Evolutionary conservation across 2,329 filamentous ascomycete genomes (phyloP), one percentile per base, ranked within the genome.

Genomic region (Aschersonia sp.): DNA sequence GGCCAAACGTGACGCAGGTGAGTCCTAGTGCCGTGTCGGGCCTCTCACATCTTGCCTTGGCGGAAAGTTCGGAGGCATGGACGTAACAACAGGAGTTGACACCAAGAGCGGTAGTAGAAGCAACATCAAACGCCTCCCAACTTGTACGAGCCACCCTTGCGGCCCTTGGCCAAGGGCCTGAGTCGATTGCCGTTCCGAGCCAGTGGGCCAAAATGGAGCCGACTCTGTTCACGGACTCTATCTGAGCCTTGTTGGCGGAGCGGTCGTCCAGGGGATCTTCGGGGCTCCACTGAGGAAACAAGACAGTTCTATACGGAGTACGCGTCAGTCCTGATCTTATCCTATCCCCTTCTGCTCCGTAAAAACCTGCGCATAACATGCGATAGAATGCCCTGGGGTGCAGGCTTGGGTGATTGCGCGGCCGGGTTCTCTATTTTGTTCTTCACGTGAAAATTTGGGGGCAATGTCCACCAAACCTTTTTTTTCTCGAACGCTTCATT

Each of bases 101-200:
- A 10, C n/a, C 37, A 39, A 42, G 32, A 14, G 44, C 44, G 8
- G 5, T 40, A 32, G 31, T 7, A 30, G 45, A 12, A 41, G 44
- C 22, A 4, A 45, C 11, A 10, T 22, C 30, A 35, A 45, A 35
- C 43, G 14, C 12, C 41, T 11, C 9, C 4, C 32, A 37, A 9
- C 12, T 12, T 9, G 32, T 12, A 37, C 12, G 12, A 37, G 12
- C 12, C 32, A 37, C 32, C 32, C 32, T 37, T 37, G 32, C 32
- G 32, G 32, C 8, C 32, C 12, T 12, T 12, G 41, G 14, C 11
- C 41, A 41, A 35, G 46, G 12, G 12, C 46, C 42, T 39, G 41
- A 43, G 41, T 37, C 31, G 41, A 43, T 37, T 39, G 41, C 46
- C 41, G 45, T 42, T 46, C 39, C 45, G 45, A 11, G 37, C 40